phyloP scores from a whole-genome alignment of 257 asterid genomes.

The Gynochthodes officinalis region DNA sequence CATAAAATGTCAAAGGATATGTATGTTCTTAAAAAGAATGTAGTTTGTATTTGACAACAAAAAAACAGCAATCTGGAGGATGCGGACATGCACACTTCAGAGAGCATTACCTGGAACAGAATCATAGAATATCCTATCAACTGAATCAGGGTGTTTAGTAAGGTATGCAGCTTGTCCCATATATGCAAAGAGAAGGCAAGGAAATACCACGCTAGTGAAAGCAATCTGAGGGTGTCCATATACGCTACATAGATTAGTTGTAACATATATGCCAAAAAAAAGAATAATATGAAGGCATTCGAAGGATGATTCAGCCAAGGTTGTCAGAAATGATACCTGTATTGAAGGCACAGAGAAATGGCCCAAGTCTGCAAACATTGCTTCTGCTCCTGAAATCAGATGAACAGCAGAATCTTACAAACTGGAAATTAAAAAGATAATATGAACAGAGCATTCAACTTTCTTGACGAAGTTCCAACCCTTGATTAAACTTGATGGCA shows the following conservation, averaged over 20 bases:
- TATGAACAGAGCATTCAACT: background rate
- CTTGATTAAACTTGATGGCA: too few relatives aligned
- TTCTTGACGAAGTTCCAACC: too few relatives aligned
- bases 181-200: constrained; percentile 92
- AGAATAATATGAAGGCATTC: background rate
- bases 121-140: constrained; percentile 58
- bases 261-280: background rate
- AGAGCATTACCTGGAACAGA: constrained; percentile 76
- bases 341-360: constrained; percentile 89
- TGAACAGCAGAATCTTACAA: too few relatives aligned
- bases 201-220: constrained; percentile 76
- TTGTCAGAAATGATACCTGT: constrained; percentile 49
- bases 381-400: constrained; percentile 94
- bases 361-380: constrained; percentile 98
- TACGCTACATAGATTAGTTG: constrained; percentile 7
- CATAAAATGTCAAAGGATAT: constrained; percentile 17
- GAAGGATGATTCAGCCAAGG: background rate
- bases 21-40: background rate
- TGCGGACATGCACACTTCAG: background rate
- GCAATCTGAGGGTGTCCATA: constrained; percentile 58
- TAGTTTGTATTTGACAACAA: background rate
- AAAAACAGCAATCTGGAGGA: background rate
- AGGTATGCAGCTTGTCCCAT: constrained; percentile 99
- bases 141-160: constrained; percentile 56
- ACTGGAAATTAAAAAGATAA: too few relatives aligned